Conservation (phyloP, 208 protist species). For the Cochliopodium minus region DNA sequence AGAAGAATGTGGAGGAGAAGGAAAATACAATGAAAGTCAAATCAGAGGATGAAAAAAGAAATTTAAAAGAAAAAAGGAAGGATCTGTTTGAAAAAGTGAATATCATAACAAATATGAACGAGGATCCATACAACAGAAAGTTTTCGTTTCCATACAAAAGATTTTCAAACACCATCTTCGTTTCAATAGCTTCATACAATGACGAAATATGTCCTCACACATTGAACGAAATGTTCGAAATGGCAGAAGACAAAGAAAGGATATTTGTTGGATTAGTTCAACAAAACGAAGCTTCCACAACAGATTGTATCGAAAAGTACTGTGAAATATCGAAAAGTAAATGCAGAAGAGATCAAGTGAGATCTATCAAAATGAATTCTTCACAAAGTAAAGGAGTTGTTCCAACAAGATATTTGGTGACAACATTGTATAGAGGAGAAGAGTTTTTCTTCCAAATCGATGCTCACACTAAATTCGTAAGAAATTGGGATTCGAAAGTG, state of each 20-base stretch:
- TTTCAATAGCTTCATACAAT: slow-evolving; percentile 60
- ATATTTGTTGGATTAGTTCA: slow-evolving; percentile 60
- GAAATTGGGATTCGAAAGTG: slow-evolving; percentile 44
- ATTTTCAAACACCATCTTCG: slow-evolving; percentile 64
- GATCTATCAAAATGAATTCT: slow-evolving; percentile 32
- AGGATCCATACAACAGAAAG: too few species aligned
- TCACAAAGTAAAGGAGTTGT: slow-evolving; percentile 43
- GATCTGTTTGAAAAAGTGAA: too few species aligned
- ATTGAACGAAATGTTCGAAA: slow-evolving; percentile 41
- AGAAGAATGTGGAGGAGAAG: too few species aligned
- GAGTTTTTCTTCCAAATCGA: slow-evolving; percentile 42
- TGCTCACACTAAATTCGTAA: slow-evolving; percentile 52
- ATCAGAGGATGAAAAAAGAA: too few species aligned
- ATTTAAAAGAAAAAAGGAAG: too few species aligned
- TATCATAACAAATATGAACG: too few species aligned
- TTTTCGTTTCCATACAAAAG: too few species aligned
- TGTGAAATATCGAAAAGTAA: neutral
- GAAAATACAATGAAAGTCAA: too few species aligned
- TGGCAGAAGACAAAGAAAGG: slow-evolving; percentile 41
- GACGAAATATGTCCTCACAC: slow-evolving; percentile 55
- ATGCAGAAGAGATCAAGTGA: slow-evolving; percentile 27
- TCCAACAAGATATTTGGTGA: slow-evolving; percentile 50
- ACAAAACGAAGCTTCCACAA: slow-evolving; percentile 27
- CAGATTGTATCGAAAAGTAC: neutral
- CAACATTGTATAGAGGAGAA: slow-evolving; percentile 57